phyloP scores from a whole-genome alignment of 345 rosid species.

The Clarkia xantiana region DNA sequence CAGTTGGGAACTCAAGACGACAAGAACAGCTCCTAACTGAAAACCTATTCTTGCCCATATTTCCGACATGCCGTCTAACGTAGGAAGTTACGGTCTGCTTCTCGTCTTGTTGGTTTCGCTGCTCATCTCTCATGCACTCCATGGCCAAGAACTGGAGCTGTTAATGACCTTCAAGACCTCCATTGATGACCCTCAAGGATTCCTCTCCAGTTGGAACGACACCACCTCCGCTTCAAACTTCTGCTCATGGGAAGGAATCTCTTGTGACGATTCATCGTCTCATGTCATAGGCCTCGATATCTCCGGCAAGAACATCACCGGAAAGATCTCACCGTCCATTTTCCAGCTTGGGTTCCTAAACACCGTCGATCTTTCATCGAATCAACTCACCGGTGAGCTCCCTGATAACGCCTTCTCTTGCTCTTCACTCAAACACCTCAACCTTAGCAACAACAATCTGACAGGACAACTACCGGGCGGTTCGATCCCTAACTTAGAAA shows the following conservation, averaged over 20 bases:
- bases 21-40: background rate
- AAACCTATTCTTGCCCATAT: background rate
- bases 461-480: conserved; percentile 42
- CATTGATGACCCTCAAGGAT: conserved; percentile 43
- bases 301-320: conserved; percentile 52
- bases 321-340: conserved; percentile 25
- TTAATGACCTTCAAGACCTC: conserved; percentile 60
- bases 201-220: conserved; percentile 54
- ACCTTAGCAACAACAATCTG: conserved; percentile 79
- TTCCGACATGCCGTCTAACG: conserved; percentile 17
- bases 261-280: conserved; percentile 34
- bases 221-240: conserved; percentile 23
- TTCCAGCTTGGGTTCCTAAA: conserved; percentile 42
- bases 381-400: conserved; percentile 46
- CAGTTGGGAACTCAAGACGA: conserved; percentile 26
- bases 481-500: conserved; percentile 25
- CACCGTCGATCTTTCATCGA: conserved; percentile 47
- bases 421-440: conserved; percentile 46
- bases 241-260: conserved; percentile 64
- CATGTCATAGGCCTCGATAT: conserved; percentile 38
- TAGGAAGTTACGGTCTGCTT: conserved; percentile 12
- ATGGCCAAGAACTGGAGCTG: conserved; percentile 29
- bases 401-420: conserved; percentile 33
- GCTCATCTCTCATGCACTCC: conserved; percentile 12
- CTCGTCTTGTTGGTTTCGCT: conserved; percentile 18